phyloP scores from a whole-genome alignment of 2,329 filamentous ascomycete species.

The Thermomyces lanuginosus region DNA sequence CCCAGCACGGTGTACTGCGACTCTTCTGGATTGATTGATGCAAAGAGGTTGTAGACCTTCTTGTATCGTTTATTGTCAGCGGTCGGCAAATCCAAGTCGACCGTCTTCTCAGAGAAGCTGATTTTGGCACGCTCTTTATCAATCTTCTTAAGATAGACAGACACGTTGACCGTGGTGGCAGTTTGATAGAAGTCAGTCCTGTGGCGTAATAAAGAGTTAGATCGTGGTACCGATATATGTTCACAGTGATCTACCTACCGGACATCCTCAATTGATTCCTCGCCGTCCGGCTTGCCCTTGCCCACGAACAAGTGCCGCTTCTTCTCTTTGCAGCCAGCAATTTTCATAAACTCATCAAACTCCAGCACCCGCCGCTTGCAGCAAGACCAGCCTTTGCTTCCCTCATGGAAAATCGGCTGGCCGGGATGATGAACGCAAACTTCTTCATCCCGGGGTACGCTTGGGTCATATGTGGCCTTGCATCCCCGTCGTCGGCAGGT shows the following conservation, averaged over 20 bases:
- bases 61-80: constrained; percentile 71
- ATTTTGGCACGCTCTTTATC: constrained; percentile 63
- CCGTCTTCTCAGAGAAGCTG: constrained; percentile 44
- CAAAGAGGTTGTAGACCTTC: constrained; percentile 58
- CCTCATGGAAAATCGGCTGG: constrained; percentile 86
- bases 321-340: constrained; percentile 77
- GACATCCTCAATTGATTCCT: constrained; percentile 65
- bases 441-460: constrained; percentile 48
- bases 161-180: constrained; percentile 64
- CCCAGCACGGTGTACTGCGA: constrained; percentile 68
- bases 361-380: constrained; percentile 91
- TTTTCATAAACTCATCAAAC: constrained; percentile 96
- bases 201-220: constrained; percentile 4
- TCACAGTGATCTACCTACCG: constrained; percentile 36
- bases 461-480: constrained; percentile 45
- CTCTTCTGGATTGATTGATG: constrained; percentile 55
- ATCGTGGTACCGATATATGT: constrained; percentile 3
- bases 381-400: constrained; percentile 93
- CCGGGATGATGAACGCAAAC: constrained; percentile 80
- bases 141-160: constrained; percentile 94
- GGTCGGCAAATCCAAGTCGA: constrained; percentile 73
- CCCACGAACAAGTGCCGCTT: constrained; percentile 69
- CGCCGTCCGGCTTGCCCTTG: constrained; percentile 47
- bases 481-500: constrained; percentile 68
- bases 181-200: constrained; percentile 95